Conservation (phyloP, 208 protist species). For the Crithidia thermophila region DNA sequence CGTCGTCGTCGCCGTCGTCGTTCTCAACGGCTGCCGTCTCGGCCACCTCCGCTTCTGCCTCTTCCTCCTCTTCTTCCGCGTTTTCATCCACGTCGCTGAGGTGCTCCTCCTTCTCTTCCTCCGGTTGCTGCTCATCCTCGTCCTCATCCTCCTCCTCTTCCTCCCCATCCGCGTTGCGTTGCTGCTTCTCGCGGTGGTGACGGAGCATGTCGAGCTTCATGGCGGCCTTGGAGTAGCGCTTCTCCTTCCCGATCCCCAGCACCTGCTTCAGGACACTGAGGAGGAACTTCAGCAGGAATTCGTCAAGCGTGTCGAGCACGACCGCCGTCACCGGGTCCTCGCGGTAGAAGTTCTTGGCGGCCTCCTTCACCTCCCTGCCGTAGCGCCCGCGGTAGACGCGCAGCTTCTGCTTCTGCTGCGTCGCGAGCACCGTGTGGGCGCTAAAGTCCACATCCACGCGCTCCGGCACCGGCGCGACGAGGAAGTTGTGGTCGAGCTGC, state of each 20-base stretch:
- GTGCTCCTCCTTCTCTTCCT: conserved; percentile 24
- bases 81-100: too few relatives aligned
- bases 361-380: conserved; percentile 75
- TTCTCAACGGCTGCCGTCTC: conserved; percentile 21
- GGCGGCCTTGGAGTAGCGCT: conserved; percentile 56
- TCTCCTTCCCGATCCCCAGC: conserved; percentile 86
- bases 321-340: conserved; percentile 83
- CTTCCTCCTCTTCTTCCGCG: conserved; percentile 8
- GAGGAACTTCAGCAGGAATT: conserved; percentile 88
- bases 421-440: conserved; percentile 83
- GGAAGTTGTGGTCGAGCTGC: conserved; percentile 72
- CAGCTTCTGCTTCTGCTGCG: conserved; percentile 92
- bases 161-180: conserved; percentile 7
- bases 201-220: conserved; percentile 85
- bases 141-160: conserved; percentile 20
- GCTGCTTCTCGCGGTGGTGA: conserved; percentile 28
- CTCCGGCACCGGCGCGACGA: conserved; percentile 75
- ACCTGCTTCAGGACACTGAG: conserved; percentile 86
- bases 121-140: background rate
- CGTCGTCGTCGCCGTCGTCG: conserved; percentile 49
- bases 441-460: conserved; percentile 89
- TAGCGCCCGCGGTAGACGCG: conserved; percentile 84
- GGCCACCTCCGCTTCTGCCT: conserved; percentile 14
- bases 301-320: conserved; percentile 90
- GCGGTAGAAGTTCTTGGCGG: conserved; percentile 85